phyloP scores from a whole-genome alignment of 768 basidiomycete genomes.

The Rhizopogon vesiculosus region DNA sequence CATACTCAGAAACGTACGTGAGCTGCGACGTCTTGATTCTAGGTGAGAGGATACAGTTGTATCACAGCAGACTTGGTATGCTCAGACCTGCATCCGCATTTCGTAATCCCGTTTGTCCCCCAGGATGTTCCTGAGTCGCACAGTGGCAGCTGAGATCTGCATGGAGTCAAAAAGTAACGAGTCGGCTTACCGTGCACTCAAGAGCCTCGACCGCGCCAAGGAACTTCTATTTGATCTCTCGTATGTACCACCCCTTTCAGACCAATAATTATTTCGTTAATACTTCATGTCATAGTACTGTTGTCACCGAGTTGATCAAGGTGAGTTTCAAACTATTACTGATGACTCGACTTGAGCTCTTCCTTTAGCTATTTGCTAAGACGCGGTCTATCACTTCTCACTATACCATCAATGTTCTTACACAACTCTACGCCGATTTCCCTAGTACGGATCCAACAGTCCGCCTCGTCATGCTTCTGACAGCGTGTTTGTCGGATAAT shows the following conservation, averaged over 20 bases:
- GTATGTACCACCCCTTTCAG: conserved; percentile 33
- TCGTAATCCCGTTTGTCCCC: neutral
- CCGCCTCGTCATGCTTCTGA: conserved; percentile 71
- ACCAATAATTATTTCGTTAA: neutral
- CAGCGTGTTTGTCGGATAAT: conserved; percentile 46
- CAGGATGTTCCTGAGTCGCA: conserved; percentile 80
- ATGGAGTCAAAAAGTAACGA: conserved; percentile 78
- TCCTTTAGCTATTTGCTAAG: conserved; percentile 56
- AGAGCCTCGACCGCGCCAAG: conserved; percentile 58
- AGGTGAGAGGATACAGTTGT: conserved; percentile 39
- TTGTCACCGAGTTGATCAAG: conserved; percentile 67
- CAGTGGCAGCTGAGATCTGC: conserved; percentile 78
- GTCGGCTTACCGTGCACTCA: conserved; percentile 63
- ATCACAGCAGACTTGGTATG: neutral
- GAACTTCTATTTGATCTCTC: conserved; percentile 63
- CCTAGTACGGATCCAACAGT: conserved; percentile 55
- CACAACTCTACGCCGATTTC: conserved; percentile 63
- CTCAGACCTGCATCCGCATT: conserved; percentile 2
- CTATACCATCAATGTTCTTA: conserved; percentile 47
- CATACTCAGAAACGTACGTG: conserved; percentile 65
- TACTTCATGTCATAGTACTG: conserved; percentile 16
- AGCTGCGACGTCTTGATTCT: conserved; percentile 64
- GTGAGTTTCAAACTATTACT: conserved; percentile 27
- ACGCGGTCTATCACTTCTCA: conserved; percentile 59
- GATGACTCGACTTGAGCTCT: conserved; percentile 5